Conservation (phyloP, 2,329 filamentous ascomycete genomes). For the Hirsutella minnesotensis region DNA sequence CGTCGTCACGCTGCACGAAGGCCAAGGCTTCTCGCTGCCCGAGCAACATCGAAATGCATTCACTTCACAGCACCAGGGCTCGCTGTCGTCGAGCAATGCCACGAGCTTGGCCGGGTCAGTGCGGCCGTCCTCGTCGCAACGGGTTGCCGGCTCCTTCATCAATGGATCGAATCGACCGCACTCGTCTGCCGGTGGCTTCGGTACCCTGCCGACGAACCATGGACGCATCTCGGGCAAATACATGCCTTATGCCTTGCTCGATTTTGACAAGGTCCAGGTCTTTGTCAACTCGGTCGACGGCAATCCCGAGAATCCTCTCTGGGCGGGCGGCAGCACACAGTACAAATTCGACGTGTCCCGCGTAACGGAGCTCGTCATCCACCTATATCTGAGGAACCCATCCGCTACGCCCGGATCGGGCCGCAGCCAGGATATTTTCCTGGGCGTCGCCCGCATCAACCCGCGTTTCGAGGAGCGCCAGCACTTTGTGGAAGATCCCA, state of each 20-base stretch:
- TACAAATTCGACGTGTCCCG: slow-evolving; percentile 99
- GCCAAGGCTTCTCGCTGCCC: slow-evolving; percentile 80
- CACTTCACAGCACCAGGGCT: slow-evolving; percentile 59
- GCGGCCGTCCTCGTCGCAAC: slow-evolving; percentile 45
- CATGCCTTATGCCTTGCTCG: slow-evolving; percentile 88
- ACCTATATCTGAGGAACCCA: slow-evolving; percentile 91
- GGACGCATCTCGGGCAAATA: slow-evolving; percentile 94
- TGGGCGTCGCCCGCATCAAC: slow-evolving; percentile 80
- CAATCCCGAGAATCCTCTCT: slow-evolving; percentile 84
- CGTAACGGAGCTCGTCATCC: slow-evolving; percentile 80
- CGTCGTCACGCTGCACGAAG: slow-evolving; percentile 94
- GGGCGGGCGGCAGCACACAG: slow-evolving; percentile 96
- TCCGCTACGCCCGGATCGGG: slow-evolving; percentile 74
- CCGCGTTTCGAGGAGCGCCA: slow-evolving; percentile 81
- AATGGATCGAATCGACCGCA: slow-evolving; percentile 58
- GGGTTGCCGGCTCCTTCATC: slow-evolving; percentile 49
- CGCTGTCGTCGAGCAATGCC: slow-evolving; percentile 53
- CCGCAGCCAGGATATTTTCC: slow-evolving; percentile 90
- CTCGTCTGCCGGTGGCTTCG: slow-evolving; percentile 77
- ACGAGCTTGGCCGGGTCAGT: slow-evolving; percentile 37
- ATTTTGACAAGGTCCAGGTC: slow-evolving; percentile 98
- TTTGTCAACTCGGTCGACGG: slow-evolving; percentile 97
- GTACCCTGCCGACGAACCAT: slow-evolving; percentile 80
- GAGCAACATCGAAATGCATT: slow-evolving; percentile 76
- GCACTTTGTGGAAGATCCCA: slow-evolving; percentile 63